Conservation (phyloP, 2,329 filamentous ascomycete species). For the Coleophoma crateriformis region DNA sequence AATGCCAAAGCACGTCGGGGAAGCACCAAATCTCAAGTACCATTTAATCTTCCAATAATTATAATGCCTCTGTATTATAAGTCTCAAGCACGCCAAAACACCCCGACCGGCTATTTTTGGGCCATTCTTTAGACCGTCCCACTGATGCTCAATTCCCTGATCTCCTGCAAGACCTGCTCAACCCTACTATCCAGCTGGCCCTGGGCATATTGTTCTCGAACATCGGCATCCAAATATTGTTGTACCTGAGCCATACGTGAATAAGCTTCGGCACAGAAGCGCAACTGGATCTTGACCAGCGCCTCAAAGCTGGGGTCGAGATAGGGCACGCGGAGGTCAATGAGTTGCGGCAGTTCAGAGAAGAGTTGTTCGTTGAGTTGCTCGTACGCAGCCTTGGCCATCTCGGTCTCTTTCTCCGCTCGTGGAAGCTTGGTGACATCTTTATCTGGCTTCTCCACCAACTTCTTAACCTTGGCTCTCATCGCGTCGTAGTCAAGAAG, state of each 20-base stretch:
- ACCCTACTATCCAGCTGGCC: conserved; percentile 88
- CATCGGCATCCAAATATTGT: conserved; percentile 94
- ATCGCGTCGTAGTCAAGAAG: conserved; percentile 96
- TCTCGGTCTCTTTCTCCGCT: conserved; percentile 92
- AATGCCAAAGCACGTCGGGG: too few relatives aligned
- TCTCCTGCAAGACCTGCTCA: conserved; percentile 94
- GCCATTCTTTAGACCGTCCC: conserved; percentile 48
- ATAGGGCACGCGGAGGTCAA: conserved; percentile 94
- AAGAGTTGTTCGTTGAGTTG: conserved; percentile 96
- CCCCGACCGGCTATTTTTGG: neutral
- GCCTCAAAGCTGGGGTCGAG: conserved; percentile 96
- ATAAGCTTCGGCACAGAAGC: conserved; percentile 97
- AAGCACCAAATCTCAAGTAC: too few relatives aligned
- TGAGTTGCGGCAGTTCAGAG: conserved; percentile 87
- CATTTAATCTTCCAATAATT: too few relatives aligned
- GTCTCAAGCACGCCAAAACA: neutral
- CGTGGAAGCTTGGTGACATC: conserved; percentile 94
- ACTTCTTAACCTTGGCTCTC: conserved; percentile 92
- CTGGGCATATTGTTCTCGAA: conserved; percentile 90
- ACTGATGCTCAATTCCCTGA: conserved; percentile 90
- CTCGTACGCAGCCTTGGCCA: conserved; percentile 90
- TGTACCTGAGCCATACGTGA: conserved; percentile 98
- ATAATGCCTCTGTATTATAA: too few relatives aligned
- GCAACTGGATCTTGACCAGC: conserved; percentile 94
- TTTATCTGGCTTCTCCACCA: conserved; percentile 98